Evolutionary conservation across 345 rosid genomes (phyloP).

Genomic region (Hirschfeldia incana): DNA sequence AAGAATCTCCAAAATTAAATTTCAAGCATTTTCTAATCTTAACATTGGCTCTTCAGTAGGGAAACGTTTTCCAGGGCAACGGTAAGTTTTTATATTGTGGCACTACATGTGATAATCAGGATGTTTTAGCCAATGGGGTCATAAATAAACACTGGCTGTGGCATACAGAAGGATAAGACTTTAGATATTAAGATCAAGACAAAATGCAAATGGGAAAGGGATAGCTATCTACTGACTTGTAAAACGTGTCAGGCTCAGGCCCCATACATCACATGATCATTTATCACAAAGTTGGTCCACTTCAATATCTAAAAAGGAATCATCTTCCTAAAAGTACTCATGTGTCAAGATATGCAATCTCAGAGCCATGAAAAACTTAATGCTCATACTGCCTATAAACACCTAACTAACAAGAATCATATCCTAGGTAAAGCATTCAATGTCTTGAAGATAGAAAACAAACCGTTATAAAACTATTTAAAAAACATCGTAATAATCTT

Average conservation of each 20-base stretch:
- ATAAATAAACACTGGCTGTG: neutral
- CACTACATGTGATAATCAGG: conserved; percentile 3
- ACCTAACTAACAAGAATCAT: conserved; percentile 17
- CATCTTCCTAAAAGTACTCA: conserved; percentile 25
- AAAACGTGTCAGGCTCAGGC: conserved; percentile 16
- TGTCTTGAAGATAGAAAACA: neutral
- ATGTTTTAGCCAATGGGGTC: neutral
- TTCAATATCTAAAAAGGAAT: conserved; percentile 13
- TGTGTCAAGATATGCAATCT: conserved; percentile 25
- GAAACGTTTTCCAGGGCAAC: neutral
- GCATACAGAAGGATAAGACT: conserved; percentile 26
- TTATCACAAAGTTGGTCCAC: conserved; percentile 38
- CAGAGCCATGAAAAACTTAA: conserved; percentile 25
- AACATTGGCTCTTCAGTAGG: neutral
- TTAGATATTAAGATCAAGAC: conserved; percentile 16
- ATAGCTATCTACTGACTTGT: conserved; percentile 16
- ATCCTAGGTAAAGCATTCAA: conserved; percentile 19
- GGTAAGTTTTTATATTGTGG: neutral
- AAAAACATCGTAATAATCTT: neutral
- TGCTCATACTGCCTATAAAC: neutral
- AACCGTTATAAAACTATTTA: neutral
- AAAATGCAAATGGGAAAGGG: conserved; percentile 11
- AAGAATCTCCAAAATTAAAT: too few relatives aligned
- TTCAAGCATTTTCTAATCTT: too few relatives aligned
- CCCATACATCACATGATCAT: conserved; percentile 42